phyloP scores from a whole-genome alignment of 768 basidiomycete species.

The Tylopilus subfusipes region DNA sequence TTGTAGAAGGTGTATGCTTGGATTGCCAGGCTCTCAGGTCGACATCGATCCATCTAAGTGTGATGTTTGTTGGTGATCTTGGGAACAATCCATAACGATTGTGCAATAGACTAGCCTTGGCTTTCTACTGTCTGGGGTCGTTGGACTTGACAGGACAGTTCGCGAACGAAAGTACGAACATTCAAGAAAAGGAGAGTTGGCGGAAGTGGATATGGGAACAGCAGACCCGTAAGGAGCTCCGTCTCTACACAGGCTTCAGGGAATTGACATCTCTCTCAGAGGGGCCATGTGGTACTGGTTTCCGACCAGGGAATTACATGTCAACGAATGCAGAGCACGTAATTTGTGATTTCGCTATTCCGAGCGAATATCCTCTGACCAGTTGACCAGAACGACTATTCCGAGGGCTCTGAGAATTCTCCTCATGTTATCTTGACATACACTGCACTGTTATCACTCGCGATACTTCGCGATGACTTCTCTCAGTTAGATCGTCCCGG shows the following conservation, averaged over 20 bases:
- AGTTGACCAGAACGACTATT: constrained; percentile 33
- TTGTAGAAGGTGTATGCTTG: constrained; percentile 63
- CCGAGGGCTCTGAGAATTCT: constrained; percentile 49
- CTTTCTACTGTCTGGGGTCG: constrained; percentile 84
- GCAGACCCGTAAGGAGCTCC: constrained; percentile 52
- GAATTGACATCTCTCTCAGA: constrained; percentile 32
- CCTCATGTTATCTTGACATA: constrained; percentile 94
- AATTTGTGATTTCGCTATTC: constrained; percentile 1
- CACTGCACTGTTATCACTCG: constrained; percentile 78
- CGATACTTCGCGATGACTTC: constrained; percentile 86
- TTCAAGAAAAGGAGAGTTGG: constrained; percentile 61
- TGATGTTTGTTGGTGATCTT: constrained; percentile 19
- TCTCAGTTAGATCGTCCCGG: constrained; percentile 63
- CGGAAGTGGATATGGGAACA: constrained; percentile 87
- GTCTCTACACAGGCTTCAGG: neutral
- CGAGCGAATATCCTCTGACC: constrained; percentile 5
- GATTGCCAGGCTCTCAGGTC: constrained; percentile 65
- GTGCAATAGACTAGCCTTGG: constrained; percentile 66
- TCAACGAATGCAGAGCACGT: constrained; percentile 33
- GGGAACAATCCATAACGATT: constrained; percentile 9
- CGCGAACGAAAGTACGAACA: constrained; percentile 37
- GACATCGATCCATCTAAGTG: constrained; percentile 74
- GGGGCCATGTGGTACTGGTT: constrained; percentile 61
- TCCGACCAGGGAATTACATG: constrained; percentile 75
- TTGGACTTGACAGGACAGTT: constrained; percentile 70